Base-by-base conservation (phyloP, 2,329 filamentous ascomycete genomes). In the Esteya vermicola region DNA sequence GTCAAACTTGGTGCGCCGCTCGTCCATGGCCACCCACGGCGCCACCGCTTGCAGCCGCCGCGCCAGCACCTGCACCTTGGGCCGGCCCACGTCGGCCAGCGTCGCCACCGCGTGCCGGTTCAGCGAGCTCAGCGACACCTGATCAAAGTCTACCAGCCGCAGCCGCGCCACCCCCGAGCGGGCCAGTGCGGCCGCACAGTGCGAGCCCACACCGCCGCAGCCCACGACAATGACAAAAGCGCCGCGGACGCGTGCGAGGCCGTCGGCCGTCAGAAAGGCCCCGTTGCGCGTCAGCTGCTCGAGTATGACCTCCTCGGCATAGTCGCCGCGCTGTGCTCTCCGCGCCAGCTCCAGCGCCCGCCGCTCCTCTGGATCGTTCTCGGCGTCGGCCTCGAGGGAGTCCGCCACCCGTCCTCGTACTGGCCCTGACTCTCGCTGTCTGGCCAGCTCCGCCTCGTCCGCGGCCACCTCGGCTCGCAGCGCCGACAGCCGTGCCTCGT, bases 71-170 rank as follows among this genome's bases (percentile, higher is more conserved):
- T 82, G 74, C 2, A 98, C 91, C 61, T 98, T 98, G 9, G 88
- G 77, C 12, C 81, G 85, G 20, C 91, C 91, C 2, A 98, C 91
- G 53, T 98, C 91, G 14, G 85, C 84, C 7, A 96, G 68, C 0
- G 89, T 96, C 6, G 91, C 91, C 1, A 98, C 81, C 9, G 91
- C 86, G 60, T 98, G 91, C n/a, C 91, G 70, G 58, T 98, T 98
- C 40, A 98, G 65, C 4, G 86, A 94, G 47, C 85, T 93, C 33
- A 98, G 68, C 0, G 88, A 93, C 26, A 98, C 89, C 67, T 98
- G 91, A 57, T 98, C 91, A 56, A 98, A 98, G 59, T 98, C 91
- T 49, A 98, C 77, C 28, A 98, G 72, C 1, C 91, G 79, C 40
- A 98, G 70, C 51, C 78, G 80, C n/a, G 81, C 79, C 33, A 93